Evolutionary conservation across 805 yeast genomes (phyloP), one percentile per base, ranked within the genome.

Genomic region (Teunomyces cretensis): DNA sequence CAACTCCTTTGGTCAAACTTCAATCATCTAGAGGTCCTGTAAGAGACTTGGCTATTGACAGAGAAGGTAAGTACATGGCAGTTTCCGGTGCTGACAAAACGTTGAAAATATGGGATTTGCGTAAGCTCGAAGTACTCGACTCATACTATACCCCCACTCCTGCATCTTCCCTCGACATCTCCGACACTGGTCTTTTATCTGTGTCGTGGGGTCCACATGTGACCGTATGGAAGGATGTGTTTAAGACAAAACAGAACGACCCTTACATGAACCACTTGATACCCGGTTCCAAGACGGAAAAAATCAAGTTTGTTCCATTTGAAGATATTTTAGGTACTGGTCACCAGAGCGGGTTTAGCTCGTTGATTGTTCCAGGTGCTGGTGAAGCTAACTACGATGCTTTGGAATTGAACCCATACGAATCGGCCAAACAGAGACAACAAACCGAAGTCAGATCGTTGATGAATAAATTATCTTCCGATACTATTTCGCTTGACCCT

Each of bases 341-440:
- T 2, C 95, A 89, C 61, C 74, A 79, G 41, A 66, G 69, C 1
- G 60, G 53, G 4, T 51, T 51, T 39, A 42, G 49, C 27, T 52
- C 94, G n/a, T 55, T 94, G 48, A 85, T 94, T 54, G 77, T 94
- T 47, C 99, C 99, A 33, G 99, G 99, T 19, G 75, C 97, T 33
- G 99, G 99, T 73, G 99, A 94, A 70, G 97, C 99, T 50, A 94
- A 94, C 68, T 90, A 80, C 64, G 99, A 94, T 72, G 90, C 98
- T 2, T 67, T 90, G 63, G 99, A 94, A 68, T 67, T 83, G 58
- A 94, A 94, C 65, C 99, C 99, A 51, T 94, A 76, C 68, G 96
- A 89, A 65, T 80, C 96, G 8, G 81, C 87, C 44, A 85, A 88
- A 62, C 97, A 91, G 70, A 84, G 98, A 74, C 96, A 92, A 67